Conservation (phyloP, 2,329 filamentous ascomycete species). For the Penicillium hesseltinei region DNA sequence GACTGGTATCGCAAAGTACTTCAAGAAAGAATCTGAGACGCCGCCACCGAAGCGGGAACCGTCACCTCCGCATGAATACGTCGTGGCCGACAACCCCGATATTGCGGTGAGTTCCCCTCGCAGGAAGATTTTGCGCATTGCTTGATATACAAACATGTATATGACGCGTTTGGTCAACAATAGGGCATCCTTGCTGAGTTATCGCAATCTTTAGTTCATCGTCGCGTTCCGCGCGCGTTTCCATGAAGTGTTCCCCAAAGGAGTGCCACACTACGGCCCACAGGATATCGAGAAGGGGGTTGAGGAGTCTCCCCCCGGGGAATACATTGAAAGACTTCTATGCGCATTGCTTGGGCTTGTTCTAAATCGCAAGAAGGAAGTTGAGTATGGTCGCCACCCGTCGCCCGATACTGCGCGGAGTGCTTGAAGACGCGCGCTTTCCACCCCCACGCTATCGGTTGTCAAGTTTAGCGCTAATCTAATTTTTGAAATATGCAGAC, state of each 20-base stretch:
- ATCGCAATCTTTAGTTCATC: conserved; percentile 68
- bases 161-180: conserved; percentile 30
- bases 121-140: conserved; percentile 37
- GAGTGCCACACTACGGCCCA: conserved; percentile 83
- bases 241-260: conserved; percentile 82
- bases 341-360: conserved; percentile 86
- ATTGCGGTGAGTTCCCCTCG: conserved; percentile 71
- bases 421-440: conserved; percentile 8
- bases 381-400: conserved; percentile 70
- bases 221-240: conserved; percentile 98
- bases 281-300: conserved; percentile 92
- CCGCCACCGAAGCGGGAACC: conserved; percentile 76
- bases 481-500: conserved; percentile 52
- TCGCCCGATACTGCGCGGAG: conserved; percentile 14
- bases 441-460: conserved; percentile 5
- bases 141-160: conserved; percentile 15
- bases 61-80: conserved; percentile 86
- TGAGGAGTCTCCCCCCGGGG: conserved; percentile 71
- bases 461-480: conserved; percentile 30
- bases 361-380: conserved; percentile 95
- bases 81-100: conserved; percentile 84
- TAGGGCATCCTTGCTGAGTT: conserved; percentile 35
- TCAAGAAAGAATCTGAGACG: conserved; percentile 49
- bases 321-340: conserved; percentile 81
- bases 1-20: conserved; percentile 48